Base-by-base conservation (phyloP, 1,284 basidiomycete species). In the Apiotrichum laibachii region DNA sequence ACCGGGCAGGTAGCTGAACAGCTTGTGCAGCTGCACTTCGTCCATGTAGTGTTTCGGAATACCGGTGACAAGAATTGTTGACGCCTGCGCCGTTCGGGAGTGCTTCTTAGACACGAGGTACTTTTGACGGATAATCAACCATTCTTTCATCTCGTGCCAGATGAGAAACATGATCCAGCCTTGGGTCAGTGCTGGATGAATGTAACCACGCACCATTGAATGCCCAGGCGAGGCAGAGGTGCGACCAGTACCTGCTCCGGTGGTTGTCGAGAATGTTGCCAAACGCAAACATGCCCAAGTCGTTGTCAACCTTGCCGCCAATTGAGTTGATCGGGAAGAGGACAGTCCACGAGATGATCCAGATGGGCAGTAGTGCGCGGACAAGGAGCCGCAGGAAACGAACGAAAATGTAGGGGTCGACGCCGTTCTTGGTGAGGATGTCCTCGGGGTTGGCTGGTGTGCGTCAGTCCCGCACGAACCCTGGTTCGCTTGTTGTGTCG, bases 21-120 rank as follows among this genome's bases (percentile, higher is more conserved):
- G 84, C 54, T 82, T 81, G 35, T 81, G 80, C 40, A 91, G 79
- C 63, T 85, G 83, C 19, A 79, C 78, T 69, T 88, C 85, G 59
- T 83, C 82, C 40, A 83, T 81, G 56, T 86, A 81, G 50, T 84
- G 81, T n/a, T 84, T 81, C 2, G 88, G 88, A 11, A 91, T 84
- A 49, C 85, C 84, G 0, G 88, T 89, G 62, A 91, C 83, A 48
- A 92, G 83, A 6, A 92, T 86, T 0, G 89, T 90, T 44, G 84
- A 84, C 1, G 89, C 86, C 77, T 90, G 88, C 2, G 87, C 84
- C 9, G 84, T 80, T 15, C 77, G 76, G 2, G 85, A 84, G 72
- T 90, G 87, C 22, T 81, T 80, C 43, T 82, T 82, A 62, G 82
- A 84, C 64, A 86, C 81, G 31, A 91, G 82, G 76, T 87, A 87